Conservation (phyloP, 2,329 filamentous ascomycete genomes). For the Neopestalotiopsis clavispora region DNA sequence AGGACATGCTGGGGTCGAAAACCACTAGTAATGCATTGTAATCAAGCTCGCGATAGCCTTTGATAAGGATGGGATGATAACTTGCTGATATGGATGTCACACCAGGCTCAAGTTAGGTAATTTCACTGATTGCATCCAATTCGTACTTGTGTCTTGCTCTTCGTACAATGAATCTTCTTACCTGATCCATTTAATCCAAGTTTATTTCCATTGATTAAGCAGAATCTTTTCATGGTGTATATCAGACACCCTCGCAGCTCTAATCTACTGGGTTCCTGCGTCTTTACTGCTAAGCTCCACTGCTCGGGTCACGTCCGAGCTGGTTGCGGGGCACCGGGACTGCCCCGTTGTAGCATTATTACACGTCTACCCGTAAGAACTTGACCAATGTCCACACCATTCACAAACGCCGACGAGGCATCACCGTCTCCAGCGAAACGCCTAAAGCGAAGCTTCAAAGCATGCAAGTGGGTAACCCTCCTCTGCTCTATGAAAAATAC, state of each 20-base stretch:
- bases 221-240: too few relatives aligned
- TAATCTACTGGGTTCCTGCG: too few relatives aligned
- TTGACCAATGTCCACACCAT: not conserved
- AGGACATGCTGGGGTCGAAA: too few relatives aligned
- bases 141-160: too few relatives aligned
- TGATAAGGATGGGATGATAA: not conserved
- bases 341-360: too few relatives aligned
- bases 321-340: not conserved
- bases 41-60: not conserved
- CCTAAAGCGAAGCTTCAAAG: constrained; percentile 20
- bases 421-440: constrained; percentile 17
- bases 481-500: not conserved
- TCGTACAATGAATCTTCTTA: too few relatives aligned
- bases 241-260: too few relatives aligned
- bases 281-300: not conserved
- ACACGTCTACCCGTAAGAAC: too few relatives aligned
- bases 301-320: not conserved
- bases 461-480: constrained; percentile 19
- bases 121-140: not conserved
- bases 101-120: not conserved
- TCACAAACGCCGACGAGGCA: constrained; percentile 15
- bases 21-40: not conserved
- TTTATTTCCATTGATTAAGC: too few relatives aligned
- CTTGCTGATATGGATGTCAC: not conserved
- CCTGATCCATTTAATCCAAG: too few relatives aligned